Percentiles rank a stretch among this genome's conserved stretches.
These are phyloP conservation scores for Blastomyces gilchristii DNA, from an alignment of 2,329 filamentous ascomycete genomes.

Conservation along the genomic window DNA sequence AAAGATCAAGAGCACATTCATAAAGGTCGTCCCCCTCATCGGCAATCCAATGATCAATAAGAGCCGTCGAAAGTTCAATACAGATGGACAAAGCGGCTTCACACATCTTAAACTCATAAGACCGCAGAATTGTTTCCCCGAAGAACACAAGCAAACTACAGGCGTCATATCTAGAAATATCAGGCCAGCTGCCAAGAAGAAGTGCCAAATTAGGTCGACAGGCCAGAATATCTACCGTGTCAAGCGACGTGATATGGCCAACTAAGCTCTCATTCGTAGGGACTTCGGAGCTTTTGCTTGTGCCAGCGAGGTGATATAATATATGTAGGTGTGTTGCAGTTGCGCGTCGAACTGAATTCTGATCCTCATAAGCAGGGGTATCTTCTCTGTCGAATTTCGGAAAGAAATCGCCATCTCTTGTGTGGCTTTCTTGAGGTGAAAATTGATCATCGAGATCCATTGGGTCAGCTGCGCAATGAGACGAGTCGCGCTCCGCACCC, in stretches of 20 bases:
- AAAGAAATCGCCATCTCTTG: slow-evolving; percentile 19
- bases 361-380: slow-evolving; percentile 24
- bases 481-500: slow-evolving; percentile 16
- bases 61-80: slow-evolving; percentile 56
- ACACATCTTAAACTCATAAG: slow-evolving; percentile 57
- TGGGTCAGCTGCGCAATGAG: slow-evolving; percentile 20
- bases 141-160: slow-evolving; percentile 39
- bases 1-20: slow-evolving; percentile 63
- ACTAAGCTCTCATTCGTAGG: slow-evolving; percentile 17
- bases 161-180: slow-evolving; percentile 28
- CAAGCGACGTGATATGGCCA: slow-evolving; percentile 29
- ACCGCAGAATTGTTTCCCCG: slow-evolving; percentile 40
- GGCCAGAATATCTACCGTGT: slow-evolving; percentile 31
- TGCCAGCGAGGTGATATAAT: slow-evolving; percentile 18
- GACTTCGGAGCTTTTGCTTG: slow-evolving; percentile 6
- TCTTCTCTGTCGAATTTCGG: slow-evolving; percentile 26
- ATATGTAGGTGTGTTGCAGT: slow-evolving; percentile 28
- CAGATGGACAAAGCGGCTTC: slow-evolving; percentile 61
- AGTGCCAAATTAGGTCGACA: slow-evolving; percentile 25
- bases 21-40: slow-evolving; percentile 48
- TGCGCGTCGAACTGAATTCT: slow-evolving; percentile 28
- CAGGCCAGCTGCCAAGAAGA: slow-evolving; percentile 16
- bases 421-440: slow-evolving; percentile 19
- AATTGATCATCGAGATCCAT: slow-evolving; percentile 39
- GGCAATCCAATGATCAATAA: slow-evolving; percentile 54